phyloP scores from a whole-genome alignment of 202 grass and related monocot species.

The Alloteropsis angusta region DNA sequence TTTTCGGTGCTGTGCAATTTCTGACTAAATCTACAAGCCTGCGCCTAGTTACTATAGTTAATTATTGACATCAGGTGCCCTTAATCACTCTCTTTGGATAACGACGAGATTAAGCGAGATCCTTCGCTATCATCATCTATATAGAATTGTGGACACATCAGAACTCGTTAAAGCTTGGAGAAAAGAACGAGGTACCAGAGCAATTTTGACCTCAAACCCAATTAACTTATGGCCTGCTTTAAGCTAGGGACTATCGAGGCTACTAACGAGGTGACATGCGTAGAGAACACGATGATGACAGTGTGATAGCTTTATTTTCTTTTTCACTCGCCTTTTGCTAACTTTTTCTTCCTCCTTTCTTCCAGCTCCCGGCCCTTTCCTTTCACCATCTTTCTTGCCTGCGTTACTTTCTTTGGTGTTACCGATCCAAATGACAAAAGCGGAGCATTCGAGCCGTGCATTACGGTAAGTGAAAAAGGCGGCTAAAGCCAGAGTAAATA shows the following conservation, averaged over 20 bases:
- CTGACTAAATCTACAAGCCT: neutral
- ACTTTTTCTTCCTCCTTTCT: conserved; percentile 2
- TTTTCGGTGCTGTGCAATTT: neutral
- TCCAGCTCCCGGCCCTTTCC: neutral
- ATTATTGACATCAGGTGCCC: neutral
- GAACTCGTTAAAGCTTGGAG: conserved; percentile 14
- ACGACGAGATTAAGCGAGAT: conserved; percentile 23
- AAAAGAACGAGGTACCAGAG: neutral
- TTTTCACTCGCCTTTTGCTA: conserved; percentile 23
- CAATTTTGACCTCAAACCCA: neutral
- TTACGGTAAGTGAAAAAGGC: conserved; percentile 20
- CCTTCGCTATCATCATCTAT: conserved; percentile 20
- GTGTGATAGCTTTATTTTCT: conserved; percentile 32
- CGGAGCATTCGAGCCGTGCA: conserved; percentile 20
- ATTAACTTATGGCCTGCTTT: neutral
- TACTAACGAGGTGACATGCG: conserved; percentile 35
- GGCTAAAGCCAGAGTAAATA: neutral
- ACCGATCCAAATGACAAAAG: conserved; percentile 45
- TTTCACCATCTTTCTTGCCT: conserved; percentile 35
- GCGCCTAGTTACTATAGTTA: neutral
- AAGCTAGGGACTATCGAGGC: conserved; percentile 13
- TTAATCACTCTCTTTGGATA: conserved; percentile 5
- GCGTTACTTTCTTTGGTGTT: conserved; percentile 33
- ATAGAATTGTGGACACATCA: neutral
- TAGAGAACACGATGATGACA: conserved; percentile 29